Conservation (phyloP, 345 rosid genomes). For the Aquilaria malaccensis region DNA sequence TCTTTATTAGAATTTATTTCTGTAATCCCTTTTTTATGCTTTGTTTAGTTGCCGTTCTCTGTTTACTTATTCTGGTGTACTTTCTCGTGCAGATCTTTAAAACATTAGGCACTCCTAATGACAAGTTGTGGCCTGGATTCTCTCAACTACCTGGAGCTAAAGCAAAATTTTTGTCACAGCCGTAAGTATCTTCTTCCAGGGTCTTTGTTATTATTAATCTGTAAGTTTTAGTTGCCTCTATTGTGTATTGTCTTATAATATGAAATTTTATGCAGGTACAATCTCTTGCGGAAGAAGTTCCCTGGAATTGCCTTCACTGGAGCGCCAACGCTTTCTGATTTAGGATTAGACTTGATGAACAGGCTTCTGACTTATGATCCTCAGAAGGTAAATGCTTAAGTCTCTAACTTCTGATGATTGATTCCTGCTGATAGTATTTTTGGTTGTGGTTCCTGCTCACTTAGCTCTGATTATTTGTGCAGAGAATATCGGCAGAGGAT, state of each 20-base stretch:
- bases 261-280: conserved; percentile 41
- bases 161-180: conserved; percentile 57
- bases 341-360: conserved; percentile 74
- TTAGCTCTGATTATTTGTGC: conserved; percentile 21
- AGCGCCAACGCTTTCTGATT: conserved; percentile 65
- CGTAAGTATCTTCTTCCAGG: conserved; percentile 25
- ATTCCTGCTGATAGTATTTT: neutral
- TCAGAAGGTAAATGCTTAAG: conserved; percentile 39
- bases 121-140: conserved; percentile 63
- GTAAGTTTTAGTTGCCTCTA: neutral
- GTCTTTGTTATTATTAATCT: neutral
- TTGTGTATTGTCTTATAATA: conserved; percentile 19
- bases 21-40: neutral
- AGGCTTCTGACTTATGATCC: conserved; percentile 66
- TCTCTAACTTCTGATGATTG: neutral
- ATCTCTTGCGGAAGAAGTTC: conserved; percentile 68
- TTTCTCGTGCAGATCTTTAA: conserved; percentile 46
- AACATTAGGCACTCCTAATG: conserved; percentile 76
- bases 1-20: neutral
- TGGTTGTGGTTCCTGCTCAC: neutral
- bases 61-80: neutral
- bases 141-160: conserved; percentile 57
- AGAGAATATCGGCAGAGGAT: conserved; percentile 69
- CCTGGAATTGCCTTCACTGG: conserved; percentile 73
- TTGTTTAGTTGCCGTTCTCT: conserved; percentile 1